Evolutionary conservation across 2,329 filamentous ascomycete species (phyloP), one percentile per base, ranked within the genome.

Genomic region (Sodiomyces alkalinus): DNA sequence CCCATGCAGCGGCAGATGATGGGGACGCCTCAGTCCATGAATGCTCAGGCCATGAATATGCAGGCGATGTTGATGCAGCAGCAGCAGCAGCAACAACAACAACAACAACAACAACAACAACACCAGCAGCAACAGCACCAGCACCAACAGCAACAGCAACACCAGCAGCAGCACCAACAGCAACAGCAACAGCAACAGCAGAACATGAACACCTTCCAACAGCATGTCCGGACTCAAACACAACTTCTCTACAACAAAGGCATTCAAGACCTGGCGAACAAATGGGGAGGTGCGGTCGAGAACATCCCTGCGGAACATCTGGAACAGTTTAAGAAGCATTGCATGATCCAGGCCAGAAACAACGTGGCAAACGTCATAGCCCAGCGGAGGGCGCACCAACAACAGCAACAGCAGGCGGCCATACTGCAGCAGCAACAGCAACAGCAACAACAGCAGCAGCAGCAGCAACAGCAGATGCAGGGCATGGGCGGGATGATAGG

Each of bases 401-500:
- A 29, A 17, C 20, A 22, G 11, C 19, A 21, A n/a, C 13, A 22
- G 11, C 52, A 53, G 14, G 53, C 56, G 31, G 39, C 48, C 31
- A 40, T 55, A 39, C 29, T 52, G 33, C 55, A 56, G 34, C 55
- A 56, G 25, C 52, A 56, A 29, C 52, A 49, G 19, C 51, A 52
- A 18, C 38, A 38, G 22, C 36, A 42, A 22, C 52, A 53, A 27
- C 32, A 44, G 24, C 33, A 35, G 19, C 46, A 51, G 17, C 49
- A 52, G 23, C 44, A 45, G 18, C 39, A 40, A 25, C 40, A 43
- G 22, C 44, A 48, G 18, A 60, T 68, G 53, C 60, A 66, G 33
- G 59, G 59, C 6, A 67, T 69, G 57, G 56, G 60, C 29, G 55
- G 58, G 16, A 68, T 70, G 58, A 64, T 65, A 60, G 58, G 57